A percentile compares a stretch with the other conserved stretches of the same genome.
phyloP scores from a whole-genome alignment of 1,284 basidiomycete species.

The Boletus smithii region DNA sequence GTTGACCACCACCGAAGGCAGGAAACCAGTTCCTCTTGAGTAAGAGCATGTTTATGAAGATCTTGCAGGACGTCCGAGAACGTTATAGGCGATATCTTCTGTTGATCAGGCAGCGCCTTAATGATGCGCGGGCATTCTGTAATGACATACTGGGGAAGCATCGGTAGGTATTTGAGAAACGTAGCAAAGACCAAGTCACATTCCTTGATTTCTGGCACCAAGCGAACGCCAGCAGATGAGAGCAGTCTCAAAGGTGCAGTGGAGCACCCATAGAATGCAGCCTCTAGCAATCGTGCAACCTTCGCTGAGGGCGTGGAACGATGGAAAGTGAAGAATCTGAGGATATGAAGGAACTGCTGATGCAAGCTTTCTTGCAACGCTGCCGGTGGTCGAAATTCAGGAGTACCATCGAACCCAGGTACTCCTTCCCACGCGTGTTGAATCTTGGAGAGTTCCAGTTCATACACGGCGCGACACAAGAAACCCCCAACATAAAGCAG shows the following conservation, averaged over 20 bases:
- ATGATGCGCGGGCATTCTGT: too few species aligned
- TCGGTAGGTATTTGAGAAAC: constrained; percentile 82
- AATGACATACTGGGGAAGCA: constrained; percentile 63
- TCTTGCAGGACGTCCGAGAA: too few species aligned
- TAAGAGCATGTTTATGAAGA: constrained; percentile 65
- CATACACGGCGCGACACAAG: constrained; percentile 80
- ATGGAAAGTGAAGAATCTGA: constrained; percentile 86
- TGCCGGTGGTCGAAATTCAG: constrained; percentile 4
- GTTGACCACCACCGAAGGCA: constrained; percentile 94
- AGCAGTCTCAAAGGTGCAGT: constrained; percentile 64
- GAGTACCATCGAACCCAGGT: too few species aligned
- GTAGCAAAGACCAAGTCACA: constrained; percentile 70
- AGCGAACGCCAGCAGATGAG: constrained; percentile 75
- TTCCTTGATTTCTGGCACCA: constrained; percentile 67
- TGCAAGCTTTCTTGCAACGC: too few species aligned
- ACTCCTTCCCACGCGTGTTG: constrained; percentile 49
- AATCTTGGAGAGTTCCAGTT: constrained; percentile 69
- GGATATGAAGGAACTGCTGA: constrained; percentile 68
- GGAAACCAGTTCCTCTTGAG: constrained; percentile 71
- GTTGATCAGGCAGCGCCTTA: too few species aligned
- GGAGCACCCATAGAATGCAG: constrained; percentile 74
- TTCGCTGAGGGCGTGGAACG: constrained; percentile 80
- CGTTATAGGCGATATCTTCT: too few species aligned
- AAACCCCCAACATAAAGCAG: constrained; percentile 80
- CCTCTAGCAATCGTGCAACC: constrained; percentile 70